These are phyloP conservation scores for Xylariaceae sp. DNA, from an alignment of 2,329 filamentous ascomycete genomes.

Conservation along the genomic window DNA sequence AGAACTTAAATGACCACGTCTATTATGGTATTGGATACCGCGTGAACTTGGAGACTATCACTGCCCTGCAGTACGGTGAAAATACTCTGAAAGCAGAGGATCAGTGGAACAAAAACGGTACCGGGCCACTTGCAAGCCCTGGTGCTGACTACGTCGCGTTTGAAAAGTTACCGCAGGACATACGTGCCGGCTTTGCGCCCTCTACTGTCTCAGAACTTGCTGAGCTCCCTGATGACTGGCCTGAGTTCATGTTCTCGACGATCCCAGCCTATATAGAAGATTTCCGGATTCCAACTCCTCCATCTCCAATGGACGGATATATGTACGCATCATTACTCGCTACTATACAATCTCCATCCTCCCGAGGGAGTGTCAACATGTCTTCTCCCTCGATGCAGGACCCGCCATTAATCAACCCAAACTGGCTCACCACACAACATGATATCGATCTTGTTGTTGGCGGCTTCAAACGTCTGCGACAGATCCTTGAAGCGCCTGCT, in stretches of 20 bases:
- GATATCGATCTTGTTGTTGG: slow-evolving; percentile 33
- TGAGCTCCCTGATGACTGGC: slow-evolving; percentile 1
- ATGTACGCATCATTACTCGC: slow-evolving; percentile 3
- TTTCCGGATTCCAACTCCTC: background rate
- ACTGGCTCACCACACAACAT: slow-evolving; percentile 1
- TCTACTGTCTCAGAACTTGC: background rate
- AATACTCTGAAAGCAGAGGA: background rate
- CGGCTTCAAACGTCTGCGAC: slow-evolving; percentile 23
- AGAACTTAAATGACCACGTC: slow-evolving; percentile 63
- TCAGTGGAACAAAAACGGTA: slow-evolving; percentile 3
- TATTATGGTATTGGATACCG: too few species aligned
- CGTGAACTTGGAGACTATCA: background rate
- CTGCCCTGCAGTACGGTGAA: slow-evolving; percentile 3
- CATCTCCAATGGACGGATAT: slow-evolving; percentile 1
- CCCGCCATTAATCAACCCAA: slow-evolving; percentile 5
- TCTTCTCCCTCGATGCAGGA: background rate
- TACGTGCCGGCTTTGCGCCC: background rate
- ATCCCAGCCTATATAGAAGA: background rate
- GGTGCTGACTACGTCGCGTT: slow-evolving; percentile 3
- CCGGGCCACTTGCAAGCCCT: background rate
- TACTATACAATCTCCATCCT: background rate
- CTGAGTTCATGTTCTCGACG: slow-evolving; percentile 4
- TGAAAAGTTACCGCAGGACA: background rate
- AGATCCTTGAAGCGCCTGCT: background rate
- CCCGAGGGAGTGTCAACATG: background rate